These are phyloP conservation scores for Suillus cothurnatus DNA, from an alignment of 768 basidiomycete genomes.

Conservation along the genomic window DNA sequence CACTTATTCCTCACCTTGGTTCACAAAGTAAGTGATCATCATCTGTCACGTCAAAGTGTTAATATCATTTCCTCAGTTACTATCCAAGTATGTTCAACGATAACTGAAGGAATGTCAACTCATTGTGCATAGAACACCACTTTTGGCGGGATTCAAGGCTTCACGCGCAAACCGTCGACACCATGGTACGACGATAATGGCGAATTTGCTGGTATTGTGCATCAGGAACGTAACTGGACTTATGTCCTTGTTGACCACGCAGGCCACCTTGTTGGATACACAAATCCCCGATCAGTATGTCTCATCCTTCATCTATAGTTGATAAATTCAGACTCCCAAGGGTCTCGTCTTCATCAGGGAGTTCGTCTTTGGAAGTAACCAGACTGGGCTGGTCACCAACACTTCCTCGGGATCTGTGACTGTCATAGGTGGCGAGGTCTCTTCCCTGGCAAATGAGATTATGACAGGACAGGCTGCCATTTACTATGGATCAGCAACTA, in stretches of 20 bases:
- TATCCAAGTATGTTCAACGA: conserved; percentile 46
- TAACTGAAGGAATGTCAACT: neutral
- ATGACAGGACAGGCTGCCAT: conserved; percentile 60
- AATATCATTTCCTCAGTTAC: conserved; percentile 44
- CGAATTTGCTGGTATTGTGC: conserved; percentile 66
- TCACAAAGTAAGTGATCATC: conserved; percentile 52
- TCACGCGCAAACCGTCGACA: conserved; percentile 67
- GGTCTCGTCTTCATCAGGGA: conserved; percentile 64
- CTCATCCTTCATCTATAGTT: conserved; percentile 5
- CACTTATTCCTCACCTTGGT: conserved; percentile 61
- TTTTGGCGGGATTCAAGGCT: conserved; percentile 77
- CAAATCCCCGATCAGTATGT: conserved; percentile 48
- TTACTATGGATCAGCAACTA: conserved; percentile 52
- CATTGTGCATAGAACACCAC: conserved; percentile 61
- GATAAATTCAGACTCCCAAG: conserved; percentile 33
- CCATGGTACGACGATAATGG: conserved; percentile 64
- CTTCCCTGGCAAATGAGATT: conserved; percentile 45
- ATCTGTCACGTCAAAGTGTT: neutral
- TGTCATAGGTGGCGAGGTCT: conserved; percentile 54
- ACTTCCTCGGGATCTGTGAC: conserved; percentile 21
- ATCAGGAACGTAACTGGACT: conserved; percentile 69
- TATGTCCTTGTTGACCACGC: conserved; percentile 41
- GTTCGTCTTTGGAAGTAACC: conserved; percentile 65
- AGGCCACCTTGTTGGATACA: conserved; percentile 43
- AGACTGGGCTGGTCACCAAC: conserved; percentile 55